Evolutionary conservation across 202 grass and related monocot species (phyloP), one percentile per base, ranked within the genome.

Genomic region (Alloteropsis angusta): DNA sequence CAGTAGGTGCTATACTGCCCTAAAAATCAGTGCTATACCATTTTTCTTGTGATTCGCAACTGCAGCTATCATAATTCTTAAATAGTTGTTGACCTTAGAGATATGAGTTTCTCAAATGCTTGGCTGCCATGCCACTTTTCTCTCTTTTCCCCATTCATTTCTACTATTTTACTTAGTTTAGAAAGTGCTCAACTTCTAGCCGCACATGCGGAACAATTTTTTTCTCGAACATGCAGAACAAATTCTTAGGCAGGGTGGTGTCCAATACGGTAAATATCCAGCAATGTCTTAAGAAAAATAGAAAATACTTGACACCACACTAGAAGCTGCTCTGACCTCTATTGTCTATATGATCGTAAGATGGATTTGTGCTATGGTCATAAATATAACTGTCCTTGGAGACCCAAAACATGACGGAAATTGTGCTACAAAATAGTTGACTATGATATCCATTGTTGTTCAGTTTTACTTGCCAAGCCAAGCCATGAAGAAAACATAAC

Each of bases 31-130:
- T 79, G 23, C 13, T 69, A 50, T 60, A 55, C 68, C 55, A 72
- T 57, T 81, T 76, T 70, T 68, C 13, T 75, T 75, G 34, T 75
- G 73, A 28, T 38, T 32, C 48, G 39, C 41, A 83, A 67, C 18
- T 60, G 5, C 36, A 78, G 17, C 37, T 78, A 50, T 39, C 11
- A 32, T 78, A 49, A 36, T 32, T 65, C 44, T 56, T 56, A 17
- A 82, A 77, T 34, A 46, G 21, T 52, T 85, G 13, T 63, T 60
- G 60, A 69, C 25, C 19, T 73, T 28, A 13, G 3, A 22, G 43
- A 38, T 38, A 28, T 49, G 34, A 54, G 64, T 60, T 23, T 71
- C 48, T 52, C 59, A 46, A 80, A 47, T 80, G 43, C 22, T 36
- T 7, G 41, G 23, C 42, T 72, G 47, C 68, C 74, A 44, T 71